Evolutionary conservation across 768 basidiomycete genomes (phyloP), one percentile per base, ranked within the genome.

Genomic region (Xerocomellus amylosporus): DNA sequence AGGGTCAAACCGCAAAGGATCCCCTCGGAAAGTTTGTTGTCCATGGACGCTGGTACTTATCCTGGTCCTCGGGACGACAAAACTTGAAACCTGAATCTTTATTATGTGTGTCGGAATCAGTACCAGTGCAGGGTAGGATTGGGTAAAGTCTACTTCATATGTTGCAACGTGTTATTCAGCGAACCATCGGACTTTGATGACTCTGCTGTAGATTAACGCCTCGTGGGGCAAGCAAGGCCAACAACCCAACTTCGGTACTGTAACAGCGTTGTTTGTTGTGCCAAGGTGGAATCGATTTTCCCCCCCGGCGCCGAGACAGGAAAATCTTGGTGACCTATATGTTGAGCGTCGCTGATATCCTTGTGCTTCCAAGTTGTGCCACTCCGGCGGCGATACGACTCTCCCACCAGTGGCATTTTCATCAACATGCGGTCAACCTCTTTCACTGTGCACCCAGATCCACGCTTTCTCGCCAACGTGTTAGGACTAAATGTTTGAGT

Each of bases 151-250:
- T 38, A 46, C 55, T 53, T 55, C 40, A 38, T 61, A 34, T 28
- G 17, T 22, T 48, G 51, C 54, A 59, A 51, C 61, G 55, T 65
- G 65, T 48, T 10, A 9, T n/a, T 43, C 51, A 52, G 46, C 37
- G 46, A 44, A 31, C 37, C 20, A 8, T 53, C 38, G 28, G 28
- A 30, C 8, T 30, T 41, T 33, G n/a, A 39, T 50, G 34, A 36
- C 10, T 24, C 20, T 42, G 38, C 3, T 8, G 31, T 31, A 38
- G 22, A 59, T 50, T 24, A 56, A 45, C 8, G 48, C 65, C 64
- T 66, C 64, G 46, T 65, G 64, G 51, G 1, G 30, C 12, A 46
- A 59, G 63, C 63, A 22, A 62, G 65, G 64, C 30, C 14, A 37
- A 5, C 22, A 17, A 33, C 7, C 41, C 52, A 9, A 41, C 37